Evolutionary conservation across 2,329 filamentous ascomycete genomes (phyloP).

Genomic region (Paecilomyces formosus): DNA sequence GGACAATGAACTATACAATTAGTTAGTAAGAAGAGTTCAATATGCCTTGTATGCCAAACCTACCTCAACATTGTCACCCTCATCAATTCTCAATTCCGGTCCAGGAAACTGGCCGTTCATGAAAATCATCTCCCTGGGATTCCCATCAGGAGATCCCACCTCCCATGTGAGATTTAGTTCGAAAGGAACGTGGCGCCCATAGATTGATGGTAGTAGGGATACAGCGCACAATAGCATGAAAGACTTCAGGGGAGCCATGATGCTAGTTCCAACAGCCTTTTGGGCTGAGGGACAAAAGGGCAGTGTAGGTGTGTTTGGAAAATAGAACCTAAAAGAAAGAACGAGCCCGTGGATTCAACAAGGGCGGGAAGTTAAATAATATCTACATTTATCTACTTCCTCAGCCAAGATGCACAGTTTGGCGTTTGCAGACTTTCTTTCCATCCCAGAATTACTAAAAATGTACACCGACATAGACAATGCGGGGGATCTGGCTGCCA

Average conservation of each 20-base stretch:
- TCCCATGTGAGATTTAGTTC: conserved; percentile 27
- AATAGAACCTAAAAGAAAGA: background rate
- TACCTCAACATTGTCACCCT: conserved; percentile 23
- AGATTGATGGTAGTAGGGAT: conserved; percentile 4
- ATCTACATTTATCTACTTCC: background rate
- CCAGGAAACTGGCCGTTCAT: conserved; percentile 27
- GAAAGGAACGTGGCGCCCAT: conserved; percentile 6
- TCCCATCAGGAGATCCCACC: conserved; percentile 23
- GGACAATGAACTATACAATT: conserved; percentile 16
- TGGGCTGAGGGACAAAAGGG: background rate
- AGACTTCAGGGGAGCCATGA: conserved; percentile 9
- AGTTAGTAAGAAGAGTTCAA: background rate
- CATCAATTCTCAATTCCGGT: conserved; percentile 17
- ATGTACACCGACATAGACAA: background rate
- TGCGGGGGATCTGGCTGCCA: background rate
- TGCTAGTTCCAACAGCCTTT: background rate
- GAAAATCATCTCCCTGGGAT: conserved; percentile 22
- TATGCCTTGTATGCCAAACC: background rate
- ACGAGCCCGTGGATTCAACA: background rate
- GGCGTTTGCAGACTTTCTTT: background rate
- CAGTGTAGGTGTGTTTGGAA: background rate
- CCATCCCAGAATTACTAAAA: background rate
- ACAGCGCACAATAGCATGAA: conserved; percentile 6
- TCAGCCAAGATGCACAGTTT: background rate
- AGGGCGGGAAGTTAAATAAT: background rate